Evolutionary conservation across 345 rosid species (phyloP).

Genomic region (Anastatica hierochuntica): DNA sequence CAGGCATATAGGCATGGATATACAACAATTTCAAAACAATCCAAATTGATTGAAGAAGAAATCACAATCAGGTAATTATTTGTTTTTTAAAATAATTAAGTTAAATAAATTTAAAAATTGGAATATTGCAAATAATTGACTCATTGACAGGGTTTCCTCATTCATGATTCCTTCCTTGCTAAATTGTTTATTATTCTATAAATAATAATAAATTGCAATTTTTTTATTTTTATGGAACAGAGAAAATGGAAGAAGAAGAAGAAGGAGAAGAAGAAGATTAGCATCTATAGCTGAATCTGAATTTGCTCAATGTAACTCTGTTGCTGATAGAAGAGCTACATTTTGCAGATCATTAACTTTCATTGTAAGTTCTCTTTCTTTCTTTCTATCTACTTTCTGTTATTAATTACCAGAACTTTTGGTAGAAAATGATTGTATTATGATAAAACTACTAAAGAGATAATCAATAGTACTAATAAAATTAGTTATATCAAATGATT

Average conservation of each 20-base stretch:
- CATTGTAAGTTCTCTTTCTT: conserved; percentile 34
- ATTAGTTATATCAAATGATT: conserved; percentile 21
- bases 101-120: background rate
- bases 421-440: background rate
- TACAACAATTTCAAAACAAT: conserved; percentile 49
- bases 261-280: conserved; percentile 22
- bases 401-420: background rate
- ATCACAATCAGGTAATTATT: conserved; percentile 49
- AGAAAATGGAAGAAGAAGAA: conserved; percentile 20
- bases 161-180: conserved; percentile 14
- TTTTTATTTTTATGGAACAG: conserved; percentile 2
- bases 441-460: background rate
- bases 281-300: conserved; percentile 6
- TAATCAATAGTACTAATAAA: background rate
- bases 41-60: conserved; percentile 41
- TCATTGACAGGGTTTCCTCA: conserved; percentile 10
- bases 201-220: conserved; percentile 18
- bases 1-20: conserved; percentile 77
- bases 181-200: conserved; percentile 6
- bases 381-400: background rate
- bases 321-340: conserved; percentile 41
- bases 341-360: conserved; percentile 57
- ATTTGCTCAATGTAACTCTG: conserved; percentile 28
- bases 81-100: background rate
- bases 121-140: conserved; percentile 16